These are phyloP conservation scores for Trichosporon faecale DNA, from an alignment of 1,284 basidiomycete species.

Conservation along the genomic window DNA sequence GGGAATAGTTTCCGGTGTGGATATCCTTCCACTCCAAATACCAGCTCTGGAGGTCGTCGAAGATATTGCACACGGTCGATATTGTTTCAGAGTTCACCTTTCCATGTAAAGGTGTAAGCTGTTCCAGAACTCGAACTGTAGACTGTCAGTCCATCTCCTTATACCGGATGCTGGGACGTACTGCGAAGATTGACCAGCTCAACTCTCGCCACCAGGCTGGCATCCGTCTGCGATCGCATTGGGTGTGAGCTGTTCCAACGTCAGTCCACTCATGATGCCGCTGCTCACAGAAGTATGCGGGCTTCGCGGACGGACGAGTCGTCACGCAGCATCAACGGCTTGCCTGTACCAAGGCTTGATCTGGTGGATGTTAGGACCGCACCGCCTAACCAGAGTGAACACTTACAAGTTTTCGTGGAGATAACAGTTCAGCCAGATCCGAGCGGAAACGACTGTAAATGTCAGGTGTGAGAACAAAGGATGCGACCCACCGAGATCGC, in stretches of 20 bases:
- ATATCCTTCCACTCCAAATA: constrained; percentile 79
- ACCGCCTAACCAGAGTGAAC: background rate
- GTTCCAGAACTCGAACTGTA: constrained; percentile 82
- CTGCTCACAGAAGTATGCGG: constrained; percentile 62
- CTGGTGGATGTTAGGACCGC: constrained; percentile 51
- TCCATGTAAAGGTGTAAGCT: constrained; percentile 76
- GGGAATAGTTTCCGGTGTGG: constrained; percentile 63
- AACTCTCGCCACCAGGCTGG: constrained; percentile 77
- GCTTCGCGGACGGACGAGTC: constrained; percentile 82
- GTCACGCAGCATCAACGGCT: constrained; percentile 81
- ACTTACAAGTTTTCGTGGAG: constrained; percentile 49
- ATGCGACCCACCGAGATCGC: constrained; percentile 67
- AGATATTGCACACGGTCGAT: constrained; percentile 78
- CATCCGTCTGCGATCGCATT: constrained; percentile 80
- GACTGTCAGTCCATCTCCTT: background rate
- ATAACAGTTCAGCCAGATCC: constrained; percentile 90
- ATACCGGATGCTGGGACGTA: background rate
- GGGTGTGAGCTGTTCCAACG: constrained; percentile 59
- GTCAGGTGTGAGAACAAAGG: constrained; percentile 21
- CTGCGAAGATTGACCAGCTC: constrained; percentile 75
- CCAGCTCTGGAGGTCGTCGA: constrained; percentile 69
- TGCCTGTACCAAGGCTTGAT: constrained; percentile 84
- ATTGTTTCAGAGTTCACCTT: constrained; percentile 80
- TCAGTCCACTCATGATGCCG: background rate
- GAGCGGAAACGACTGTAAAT: constrained; percentile 71